Conservation (phyloP, 2,329 filamentous ascomycete genomes). For the Venturia carpophila region DNA sequence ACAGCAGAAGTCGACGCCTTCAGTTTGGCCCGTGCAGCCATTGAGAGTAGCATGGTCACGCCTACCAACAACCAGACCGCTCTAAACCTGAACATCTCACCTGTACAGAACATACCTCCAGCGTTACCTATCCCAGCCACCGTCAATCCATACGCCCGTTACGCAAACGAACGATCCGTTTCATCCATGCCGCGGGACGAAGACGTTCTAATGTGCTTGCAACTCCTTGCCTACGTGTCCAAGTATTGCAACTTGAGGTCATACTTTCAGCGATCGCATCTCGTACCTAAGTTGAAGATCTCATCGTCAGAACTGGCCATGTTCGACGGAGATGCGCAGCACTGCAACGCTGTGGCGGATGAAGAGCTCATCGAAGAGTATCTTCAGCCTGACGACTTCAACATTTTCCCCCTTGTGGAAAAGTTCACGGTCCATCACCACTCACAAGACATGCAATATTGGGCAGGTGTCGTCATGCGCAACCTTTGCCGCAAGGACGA, state of each 20-base stretch:
- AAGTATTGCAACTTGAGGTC: constrained; percentile 96
- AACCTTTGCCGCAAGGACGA: constrained; percentile 98
- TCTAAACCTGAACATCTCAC: constrained; percentile 64
- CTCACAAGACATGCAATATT: constrained; percentile 97
- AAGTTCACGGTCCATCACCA: constrained; percentile 96
- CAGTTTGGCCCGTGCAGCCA: constrained; percentile 76
- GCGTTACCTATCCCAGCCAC: constrained; percentile 64
- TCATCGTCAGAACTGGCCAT: constrained; percentile 67
- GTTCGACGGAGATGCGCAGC: constrained; percentile 53
- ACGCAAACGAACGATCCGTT: constrained; percentile 67
- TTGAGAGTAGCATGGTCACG: constrained; percentile 78
- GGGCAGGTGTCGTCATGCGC: constrained; percentile 97
- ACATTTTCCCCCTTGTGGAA: constrained; percentile 96
- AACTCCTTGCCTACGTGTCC: constrained; percentile 92
- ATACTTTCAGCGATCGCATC: constrained; percentile 91
- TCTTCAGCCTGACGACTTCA: constrained; percentile 85
- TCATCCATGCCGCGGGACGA: constrained; percentile 92
- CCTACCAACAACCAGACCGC: constrained; percentile 59
- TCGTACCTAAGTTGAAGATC: constrained; percentile 87
- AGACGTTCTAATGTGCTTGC: constrained; percentile 95
- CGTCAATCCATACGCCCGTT: constrained; percentile 66
- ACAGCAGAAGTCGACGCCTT: constrained; percentile 84
- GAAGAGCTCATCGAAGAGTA: constrained; percentile 77
- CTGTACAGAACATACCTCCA: constrained; percentile 57
- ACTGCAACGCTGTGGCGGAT: constrained; percentile 34